Percentiles rank a stretch among this genome's conserved stretches.
These are phyloP conservation scores for Ascochyta viciae-villosae DNA, from an alignment of 2,329 filamentous ascomycete genomes.

Conservation along the genomic window DNA sequence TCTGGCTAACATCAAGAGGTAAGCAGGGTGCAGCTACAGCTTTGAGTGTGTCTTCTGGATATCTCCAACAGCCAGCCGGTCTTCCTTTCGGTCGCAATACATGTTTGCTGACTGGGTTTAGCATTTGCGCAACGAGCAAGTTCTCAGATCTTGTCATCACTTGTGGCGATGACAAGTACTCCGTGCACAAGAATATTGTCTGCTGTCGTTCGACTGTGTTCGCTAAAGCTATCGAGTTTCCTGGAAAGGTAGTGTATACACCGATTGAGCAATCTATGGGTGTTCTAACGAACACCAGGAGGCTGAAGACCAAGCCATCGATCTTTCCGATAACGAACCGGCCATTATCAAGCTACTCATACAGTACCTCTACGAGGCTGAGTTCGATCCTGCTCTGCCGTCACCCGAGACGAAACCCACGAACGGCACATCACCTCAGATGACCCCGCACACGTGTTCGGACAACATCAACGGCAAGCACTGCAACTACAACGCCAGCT, in stretches of 20 bases:
- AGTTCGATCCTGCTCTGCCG: slow-evolving; percentile 11
- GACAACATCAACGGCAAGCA: background rate
- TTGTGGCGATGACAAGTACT: slow-evolving; percentile 4
- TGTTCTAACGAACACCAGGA: background rate
- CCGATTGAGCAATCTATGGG: background rate
- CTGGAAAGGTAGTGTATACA: background rate
- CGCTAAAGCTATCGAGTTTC: slow-evolving; percentile 1
- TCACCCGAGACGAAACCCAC: background rate
- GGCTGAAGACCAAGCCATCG: background rate
- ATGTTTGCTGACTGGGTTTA: background rate
- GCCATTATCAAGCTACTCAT: slow-evolving; percentile 19
- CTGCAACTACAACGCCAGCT: background rate
- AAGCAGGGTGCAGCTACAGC: background rate
- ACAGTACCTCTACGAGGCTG: slow-evolving; percentile 25
- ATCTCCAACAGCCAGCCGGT: too few relatives aligned
- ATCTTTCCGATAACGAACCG: slow-evolving; percentile 25
- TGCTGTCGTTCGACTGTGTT: slow-evolving; percentile 4
- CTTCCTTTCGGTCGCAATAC: too few relatives aligned
- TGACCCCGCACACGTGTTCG: background rate
- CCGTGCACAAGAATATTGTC: slow-evolving; percentile 4
- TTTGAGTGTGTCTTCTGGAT: background rate
- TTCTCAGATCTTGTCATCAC: slow-evolving; percentile 16
- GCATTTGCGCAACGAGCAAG: slow-evolving; percentile 2
- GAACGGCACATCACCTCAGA: background rate
- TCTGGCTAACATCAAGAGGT: background rate